A percentile compares a stretch with the other conserved stretches of the same genome.
phyloP scores from a whole-genome alignment of 352 stramenopile species.

The Globisporangium emineosum region DNA sequence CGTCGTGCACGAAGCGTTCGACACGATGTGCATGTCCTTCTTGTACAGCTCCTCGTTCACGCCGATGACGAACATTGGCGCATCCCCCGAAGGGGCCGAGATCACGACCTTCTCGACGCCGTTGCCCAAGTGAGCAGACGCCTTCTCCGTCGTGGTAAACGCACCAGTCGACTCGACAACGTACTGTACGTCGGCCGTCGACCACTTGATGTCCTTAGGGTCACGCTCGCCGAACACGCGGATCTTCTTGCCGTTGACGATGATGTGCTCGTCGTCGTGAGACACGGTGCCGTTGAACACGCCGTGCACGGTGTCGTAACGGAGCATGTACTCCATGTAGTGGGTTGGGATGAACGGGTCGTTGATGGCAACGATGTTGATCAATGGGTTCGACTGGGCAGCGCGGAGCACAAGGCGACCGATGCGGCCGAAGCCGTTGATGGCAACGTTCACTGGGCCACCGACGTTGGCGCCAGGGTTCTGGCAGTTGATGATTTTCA shows the following conservation, averaged over 20 bases:
- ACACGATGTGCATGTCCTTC: slow-evolving; percentile 95
- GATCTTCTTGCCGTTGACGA: slow-evolving; percentile 93
- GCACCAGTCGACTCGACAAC: slow-evolving; percentile 90
- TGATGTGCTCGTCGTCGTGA: slow-evolving; percentile 85
- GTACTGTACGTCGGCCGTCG: slow-evolving; percentile 89
- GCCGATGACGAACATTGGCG: slow-evolving; percentile 98
- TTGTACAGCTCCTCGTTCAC: slow-evolving; percentile 97
- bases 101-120: slow-evolving; percentile 97
- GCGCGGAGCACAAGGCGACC: slow-evolving; percentile 95
- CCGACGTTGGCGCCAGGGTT: slow-evolving; percentile 49
- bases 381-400: slow-evolving; percentile 81
- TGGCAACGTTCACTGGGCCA: slow-evolving; percentile 91
- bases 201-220: slow-evolving; percentile 93
- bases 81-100: slow-evolving; percentile 97
- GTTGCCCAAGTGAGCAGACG: slow-evolving; percentile 90
- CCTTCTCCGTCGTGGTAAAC: slow-evolving; percentile 88
- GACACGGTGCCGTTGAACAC: slow-evolving; percentile 84
- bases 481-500: slow-evolving; percentile 95
- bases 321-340: slow-evolving; percentile 97
- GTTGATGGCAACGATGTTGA: slow-evolving; percentile 93
- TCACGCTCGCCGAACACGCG: slow-evolving; percentile 94
- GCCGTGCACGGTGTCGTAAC: slow-evolving; percentile 93
- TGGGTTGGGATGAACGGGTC: slow-evolving; percentile 94
- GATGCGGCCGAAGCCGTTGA: slow-evolving; percentile 99
- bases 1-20: slow-evolving; percentile 98